A percentile compares a stretch with the other conserved stretches of the same genome.
Evolutionary conservation across 495 filamentous ascomycete genomes (phyloP).

Genomic region (Neurospora intermedia): DNA sequence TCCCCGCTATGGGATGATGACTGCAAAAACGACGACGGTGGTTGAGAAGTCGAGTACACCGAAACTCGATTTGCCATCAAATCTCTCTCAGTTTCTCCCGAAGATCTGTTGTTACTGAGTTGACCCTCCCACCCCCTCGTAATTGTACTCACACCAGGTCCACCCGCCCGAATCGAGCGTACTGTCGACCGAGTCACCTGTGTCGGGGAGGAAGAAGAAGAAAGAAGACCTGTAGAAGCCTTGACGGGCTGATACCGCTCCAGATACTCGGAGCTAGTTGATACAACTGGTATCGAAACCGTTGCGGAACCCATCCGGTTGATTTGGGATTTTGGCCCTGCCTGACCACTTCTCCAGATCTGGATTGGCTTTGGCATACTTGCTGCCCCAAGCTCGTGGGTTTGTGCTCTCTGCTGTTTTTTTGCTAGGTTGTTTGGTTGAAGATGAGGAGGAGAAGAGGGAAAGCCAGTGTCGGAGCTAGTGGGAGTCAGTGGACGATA

Average conservation of each 20-base stretch:
- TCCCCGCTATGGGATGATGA: not conserved
- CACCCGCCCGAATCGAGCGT: not conserved
- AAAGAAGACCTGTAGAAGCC: not conserved
- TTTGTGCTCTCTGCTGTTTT: not conserved
- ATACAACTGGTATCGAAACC: not conserved
- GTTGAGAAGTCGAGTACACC: not conserved
- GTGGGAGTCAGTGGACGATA: not conserved
- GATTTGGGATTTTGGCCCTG: not conserved
- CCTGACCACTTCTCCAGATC: not conserved
- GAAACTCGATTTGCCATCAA: not conserved
- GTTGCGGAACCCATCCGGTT: not conserved
- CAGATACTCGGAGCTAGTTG: slow-evolving; percentile 3
- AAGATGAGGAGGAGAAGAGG: not conserved
- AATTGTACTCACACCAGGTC: not conserved
- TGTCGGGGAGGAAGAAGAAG: not conserved
- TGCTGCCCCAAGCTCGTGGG: not conserved
- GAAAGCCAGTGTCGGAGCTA: not conserved
- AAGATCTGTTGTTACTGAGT: not conserved
- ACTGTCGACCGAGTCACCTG: too few relatives aligned
- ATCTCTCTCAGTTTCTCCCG: not conserved
- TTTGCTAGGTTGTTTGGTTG: not conserved
- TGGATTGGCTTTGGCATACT: not conserved
- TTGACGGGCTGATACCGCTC: slow-evolving; percentile 3
- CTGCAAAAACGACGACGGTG: not conserved
- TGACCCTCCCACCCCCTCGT: not conserved